A percentile compares a stretch with the other conserved stretches of the same genome.
These are phyloP conservation scores for Musa schizocarpa DNA, from an alignment of 176 grass and related monocot genomes.

Conservation along the genomic window DNA sequence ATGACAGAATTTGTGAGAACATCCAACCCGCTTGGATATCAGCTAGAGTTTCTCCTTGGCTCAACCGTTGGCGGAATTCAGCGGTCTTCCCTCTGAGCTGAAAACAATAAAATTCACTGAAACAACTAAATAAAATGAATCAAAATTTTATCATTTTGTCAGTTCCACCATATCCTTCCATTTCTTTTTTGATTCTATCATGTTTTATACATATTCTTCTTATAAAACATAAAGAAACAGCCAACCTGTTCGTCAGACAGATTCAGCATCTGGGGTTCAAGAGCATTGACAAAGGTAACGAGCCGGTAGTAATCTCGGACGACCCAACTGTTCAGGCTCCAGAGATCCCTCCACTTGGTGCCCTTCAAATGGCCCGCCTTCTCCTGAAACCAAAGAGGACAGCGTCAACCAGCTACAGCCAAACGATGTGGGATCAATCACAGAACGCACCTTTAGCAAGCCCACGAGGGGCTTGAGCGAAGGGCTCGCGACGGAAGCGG, in stretches of 20 bases:
- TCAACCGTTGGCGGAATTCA: constrained; percentile 57
- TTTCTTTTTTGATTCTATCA: no score
- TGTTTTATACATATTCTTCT: background rate
- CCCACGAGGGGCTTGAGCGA: background rate
- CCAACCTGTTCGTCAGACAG: constrained; percentile 81
- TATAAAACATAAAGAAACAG: background rate
- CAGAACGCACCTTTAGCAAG: background rate
- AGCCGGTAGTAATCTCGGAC: constrained; percentile 74
- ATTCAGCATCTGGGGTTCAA: constrained; percentile 51
- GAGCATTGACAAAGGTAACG: constrained; percentile 46
- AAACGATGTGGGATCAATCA: background rate
- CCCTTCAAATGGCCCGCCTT: constrained; percentile 3
- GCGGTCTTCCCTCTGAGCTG: constrained; percentile 68
- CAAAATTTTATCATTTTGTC: no score
- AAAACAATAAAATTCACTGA: background rate
- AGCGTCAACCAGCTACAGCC: background rate
- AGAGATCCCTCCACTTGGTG: constrained; percentile 56
- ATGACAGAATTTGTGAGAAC: background rate
- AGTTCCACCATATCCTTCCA: no score
- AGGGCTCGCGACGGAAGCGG: background rate
- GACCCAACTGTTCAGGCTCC: constrained; percentile 78
- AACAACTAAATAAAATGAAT: no score
- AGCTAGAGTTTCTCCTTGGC: constrained; percentile 59
- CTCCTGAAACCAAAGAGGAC: constrained; percentile 6
- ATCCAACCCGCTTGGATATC: constrained; percentile 65